Percentiles rank a stretch among this genome's conserved stretches.
Evolutionary conservation across 2,329 filamentous ascomycete genomes (phyloP).

Genomic region (Rhexocercosporidium sp.): DNA sequence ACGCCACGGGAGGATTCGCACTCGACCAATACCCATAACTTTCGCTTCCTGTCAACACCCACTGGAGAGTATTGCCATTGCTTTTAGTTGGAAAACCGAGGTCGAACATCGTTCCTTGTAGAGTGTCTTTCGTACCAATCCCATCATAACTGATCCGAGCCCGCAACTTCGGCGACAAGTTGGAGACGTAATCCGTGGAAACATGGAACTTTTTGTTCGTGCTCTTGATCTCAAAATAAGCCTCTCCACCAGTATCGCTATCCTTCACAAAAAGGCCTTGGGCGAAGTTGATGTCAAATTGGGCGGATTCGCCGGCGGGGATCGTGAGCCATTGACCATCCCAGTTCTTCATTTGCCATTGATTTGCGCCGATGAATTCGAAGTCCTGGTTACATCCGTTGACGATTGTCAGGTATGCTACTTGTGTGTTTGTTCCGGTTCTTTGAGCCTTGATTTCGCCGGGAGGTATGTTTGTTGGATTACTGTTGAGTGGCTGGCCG

Average conservation of each 20-base stretch:
- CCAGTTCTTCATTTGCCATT: constrained; percentile 10
- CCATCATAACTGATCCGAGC: constrained; percentile 1
- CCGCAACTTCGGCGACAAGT: constrained; percentile 1
- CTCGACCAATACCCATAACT: constrained; percentile 8
- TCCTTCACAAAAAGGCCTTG: neutral
- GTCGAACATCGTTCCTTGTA: constrained; percentile 3
- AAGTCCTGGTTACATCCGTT: constrained; percentile 7
- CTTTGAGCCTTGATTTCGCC: constrained; percentile 1
- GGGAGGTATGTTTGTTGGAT: neutral
- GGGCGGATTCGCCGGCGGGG: constrained; percentile 1
- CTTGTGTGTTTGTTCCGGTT: neutral
- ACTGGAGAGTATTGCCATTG: constrained; percentile 1
- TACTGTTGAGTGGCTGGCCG: neutral
- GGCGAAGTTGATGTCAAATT: constrained; percentile 4
- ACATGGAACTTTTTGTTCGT: neutral
- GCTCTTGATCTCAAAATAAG: constrained; percentile 6
- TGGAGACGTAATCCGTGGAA: neutral
- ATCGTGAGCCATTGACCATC: constrained; percentile 9
- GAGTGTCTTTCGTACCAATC: neutral
- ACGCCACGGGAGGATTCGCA: constrained; percentile 1
- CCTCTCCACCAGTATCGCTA: neutral
- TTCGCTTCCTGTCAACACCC: constrained; percentile 1
- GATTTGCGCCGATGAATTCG: neutral
- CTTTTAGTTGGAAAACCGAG: neutral
- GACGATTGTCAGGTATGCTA: constrained; percentile 2